Conservation (phyloP, 306 rosid species). For the Begonia masoniana region DNA sequence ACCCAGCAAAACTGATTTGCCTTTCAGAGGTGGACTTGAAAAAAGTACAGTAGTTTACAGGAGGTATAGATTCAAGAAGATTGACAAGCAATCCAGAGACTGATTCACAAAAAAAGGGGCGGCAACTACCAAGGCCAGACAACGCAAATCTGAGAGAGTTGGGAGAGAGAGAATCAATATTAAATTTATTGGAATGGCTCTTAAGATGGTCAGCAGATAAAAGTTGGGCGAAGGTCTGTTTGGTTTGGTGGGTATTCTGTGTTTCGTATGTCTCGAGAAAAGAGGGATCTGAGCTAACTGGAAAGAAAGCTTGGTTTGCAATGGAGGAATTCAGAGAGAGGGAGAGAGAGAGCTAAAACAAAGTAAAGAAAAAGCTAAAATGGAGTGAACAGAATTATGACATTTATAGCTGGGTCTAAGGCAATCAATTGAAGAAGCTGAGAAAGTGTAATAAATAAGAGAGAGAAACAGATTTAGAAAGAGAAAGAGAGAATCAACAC, state of each 20-base stretch:
- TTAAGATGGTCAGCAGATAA: constrained; percentile 18
- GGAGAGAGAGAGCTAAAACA: constrained; percentile 23
- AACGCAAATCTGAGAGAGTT: constrained; percentile 41
- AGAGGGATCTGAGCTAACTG: constrained; percentile 30
- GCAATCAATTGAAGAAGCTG: constrained; percentile 24
- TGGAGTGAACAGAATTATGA: constrained; percentile 23
- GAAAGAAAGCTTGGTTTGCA: constrained; percentile 65
- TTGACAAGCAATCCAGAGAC: constrained; percentile 14
- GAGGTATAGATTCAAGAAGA: constrained; percentile 24
- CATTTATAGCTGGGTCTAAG: constrained; percentile 21
- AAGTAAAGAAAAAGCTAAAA: constrained; percentile 54
- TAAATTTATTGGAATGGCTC: constrained; percentile 9
- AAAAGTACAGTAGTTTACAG: background rate
- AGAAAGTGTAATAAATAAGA: constrained; percentile 10
- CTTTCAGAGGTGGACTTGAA: constrained; percentile 18
- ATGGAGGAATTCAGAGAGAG: constrained; percentile 40
- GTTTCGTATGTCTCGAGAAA: constrained; percentile 11
- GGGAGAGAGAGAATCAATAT: constrained; percentile 5
- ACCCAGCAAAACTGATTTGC: constrained; percentile 51
- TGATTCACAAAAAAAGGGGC: constrained; percentile 12
- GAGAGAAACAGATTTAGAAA: constrained; percentile 8
- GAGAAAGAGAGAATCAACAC: background rate
- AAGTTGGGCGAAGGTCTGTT: background rate
- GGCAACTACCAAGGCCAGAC: background rate
- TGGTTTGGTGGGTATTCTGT: constrained; percentile 29